These are phyloP conservation scores for Elaeis oleifera DNA, from an alignment of 202 grass and related monocot species.

Conservation along the genomic window DNA sequence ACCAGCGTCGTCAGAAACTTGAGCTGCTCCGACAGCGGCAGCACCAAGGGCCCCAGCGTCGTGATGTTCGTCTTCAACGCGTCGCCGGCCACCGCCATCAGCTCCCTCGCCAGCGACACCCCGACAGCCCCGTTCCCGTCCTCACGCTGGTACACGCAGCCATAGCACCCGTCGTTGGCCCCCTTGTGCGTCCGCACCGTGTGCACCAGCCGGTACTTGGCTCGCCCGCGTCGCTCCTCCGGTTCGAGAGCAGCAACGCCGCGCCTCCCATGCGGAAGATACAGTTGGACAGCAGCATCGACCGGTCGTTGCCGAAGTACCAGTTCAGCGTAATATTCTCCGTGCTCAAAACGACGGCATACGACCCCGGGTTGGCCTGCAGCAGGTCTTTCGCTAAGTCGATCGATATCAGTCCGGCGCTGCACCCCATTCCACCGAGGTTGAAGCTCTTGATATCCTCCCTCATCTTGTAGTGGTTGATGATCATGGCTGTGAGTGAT, in stretches of 20 bases:
- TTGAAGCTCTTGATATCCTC: slow-evolving; percentile 86
- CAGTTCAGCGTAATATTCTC: slow-evolving; percentile 96
- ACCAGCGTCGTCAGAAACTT: slow-evolving; percentile 51
- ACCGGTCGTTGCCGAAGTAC: slow-evolving; percentile 93
- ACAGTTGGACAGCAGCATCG: slow-evolving; percentile 81
- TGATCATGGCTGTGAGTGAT: slow-evolving; percentile 77
- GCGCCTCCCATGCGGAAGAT: slow-evolving; percentile 77
- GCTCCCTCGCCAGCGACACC: slow-evolving; percentile 74
- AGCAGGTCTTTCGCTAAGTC: slow-evolving; percentile 93
- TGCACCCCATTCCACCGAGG: slow-evolving; percentile 95
- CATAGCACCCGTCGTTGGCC: slow-evolving; percentile 68
- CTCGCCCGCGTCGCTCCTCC: slow-evolving; percentile 40
- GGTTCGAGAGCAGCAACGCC: slow-evolving; percentile 68
- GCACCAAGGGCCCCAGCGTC: slow-evolving; percentile 73
- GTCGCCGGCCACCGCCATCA: slow-evolving; percentile 85
- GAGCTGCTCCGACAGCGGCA: slow-evolving; percentile 64
- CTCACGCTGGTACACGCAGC: slow-evolving; percentile 92
- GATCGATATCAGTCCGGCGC: slow-evolving; percentile 78
- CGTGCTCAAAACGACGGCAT: slow-evolving; percentile 78
- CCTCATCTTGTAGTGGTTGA: slow-evolving; percentile 79
- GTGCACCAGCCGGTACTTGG: slow-evolving; percentile 80
- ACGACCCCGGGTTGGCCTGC: slow-evolving; percentile 55
- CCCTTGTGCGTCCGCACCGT: slow-evolving; percentile 94
- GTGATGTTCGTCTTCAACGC: slow-evolving; percentile 95
- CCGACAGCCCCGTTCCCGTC: slow-evolving; percentile 45